Conservation (phyloP, 768 basidiomycete species). For the Kwoniella europaea region DNA sequence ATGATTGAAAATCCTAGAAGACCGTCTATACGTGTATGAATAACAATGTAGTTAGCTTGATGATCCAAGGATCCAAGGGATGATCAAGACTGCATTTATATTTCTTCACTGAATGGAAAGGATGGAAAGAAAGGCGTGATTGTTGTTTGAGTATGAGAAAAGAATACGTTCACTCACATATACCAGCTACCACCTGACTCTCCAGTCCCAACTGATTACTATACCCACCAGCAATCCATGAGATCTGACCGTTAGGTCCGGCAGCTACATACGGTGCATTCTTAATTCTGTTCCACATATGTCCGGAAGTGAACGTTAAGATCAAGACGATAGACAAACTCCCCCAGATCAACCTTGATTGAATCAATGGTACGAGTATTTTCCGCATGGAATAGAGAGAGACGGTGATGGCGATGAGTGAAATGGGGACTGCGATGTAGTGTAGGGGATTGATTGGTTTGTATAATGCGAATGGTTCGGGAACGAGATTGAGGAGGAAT, state of each 20-base stretch:
- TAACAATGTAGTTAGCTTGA: too few species aligned
- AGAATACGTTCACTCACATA: constrained; percentile 68
- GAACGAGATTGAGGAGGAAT: constrained; percentile 74
- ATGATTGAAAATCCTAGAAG: constrained; percentile 78
- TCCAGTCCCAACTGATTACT: constrained; percentile 92
- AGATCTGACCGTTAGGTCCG: constrained; percentile 63
- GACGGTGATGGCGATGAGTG: constrained; percentile 57
- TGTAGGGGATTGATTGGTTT: constrained; percentile 67
- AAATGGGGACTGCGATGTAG: constrained; percentile 62
- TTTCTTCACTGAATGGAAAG: neutral
- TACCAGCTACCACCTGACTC: constrained; percentile 78
- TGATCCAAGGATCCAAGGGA: neutral
- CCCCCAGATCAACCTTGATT: constrained; percentile 57
- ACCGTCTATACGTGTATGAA: constrained; percentile 69
- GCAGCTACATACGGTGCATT: constrained; percentile 70
- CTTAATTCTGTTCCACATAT: constrained; percentile 96
- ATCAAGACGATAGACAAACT: constrained; percentile 68
- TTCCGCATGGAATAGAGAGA: constrained; percentile 61
- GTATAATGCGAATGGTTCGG: constrained; percentile 76
- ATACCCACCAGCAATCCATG: constrained; percentile 85
- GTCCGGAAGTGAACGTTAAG: constrained; percentile 84
- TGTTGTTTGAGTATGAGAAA: neutral
- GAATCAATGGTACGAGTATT: constrained; percentile 50
- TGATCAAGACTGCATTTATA: too few species aligned
- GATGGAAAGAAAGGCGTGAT: neutral